Conservation (phyloP, 441 rosid genomes). For the Rhodomyrtus psidioides region DNA sequence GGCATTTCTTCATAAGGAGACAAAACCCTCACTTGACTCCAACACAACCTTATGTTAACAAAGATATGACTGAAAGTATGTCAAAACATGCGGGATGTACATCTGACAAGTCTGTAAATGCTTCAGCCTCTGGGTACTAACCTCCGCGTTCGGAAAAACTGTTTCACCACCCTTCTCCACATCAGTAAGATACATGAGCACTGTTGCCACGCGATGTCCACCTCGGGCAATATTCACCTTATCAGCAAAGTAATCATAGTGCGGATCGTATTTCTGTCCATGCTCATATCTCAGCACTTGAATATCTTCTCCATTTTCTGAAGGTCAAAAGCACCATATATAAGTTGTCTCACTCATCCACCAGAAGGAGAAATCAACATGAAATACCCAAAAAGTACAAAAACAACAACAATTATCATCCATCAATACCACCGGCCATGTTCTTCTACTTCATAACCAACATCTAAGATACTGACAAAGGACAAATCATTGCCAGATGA, state of each 20-base stretch:
- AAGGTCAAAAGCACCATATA: slow-evolving; percentile 2
- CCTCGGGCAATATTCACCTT: slow-evolving; percentile 89
- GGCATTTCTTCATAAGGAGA: neutral
- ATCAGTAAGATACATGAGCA: slow-evolving; percentile 83
- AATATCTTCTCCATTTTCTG: slow-evolving; percentile 93
- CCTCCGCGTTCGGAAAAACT: slow-evolving; percentile 86
- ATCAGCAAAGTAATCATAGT: slow-evolving; percentile 82
- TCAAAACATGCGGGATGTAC: neutral
- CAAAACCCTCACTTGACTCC: neutral
- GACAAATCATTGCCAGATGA: neutral
- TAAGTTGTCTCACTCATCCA: neutral
- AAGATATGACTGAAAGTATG: neutral
- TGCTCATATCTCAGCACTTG: slow-evolving; percentile 81
- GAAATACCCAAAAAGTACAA: neutral
- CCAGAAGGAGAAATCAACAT: neutral
- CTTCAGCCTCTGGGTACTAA: slow-evolving; percentile 16
- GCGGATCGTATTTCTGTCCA: slow-evolving; percentile 92
- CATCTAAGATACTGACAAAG: neutral
- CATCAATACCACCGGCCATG: neutral
- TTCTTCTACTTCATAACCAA: neutral
- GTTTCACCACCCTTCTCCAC: slow-evolving; percentile 95
- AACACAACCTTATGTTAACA: neutral
- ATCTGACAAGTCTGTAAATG: neutral
- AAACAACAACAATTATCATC: neutral
- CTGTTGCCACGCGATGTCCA: slow-evolving; percentile 87